A percentile compares a stretch with the other conserved stretches of the same genome.
phyloP scores from a whole-genome alignment of 306 rosid genomes.

The Chamaecrista fasciculata region DNA sequence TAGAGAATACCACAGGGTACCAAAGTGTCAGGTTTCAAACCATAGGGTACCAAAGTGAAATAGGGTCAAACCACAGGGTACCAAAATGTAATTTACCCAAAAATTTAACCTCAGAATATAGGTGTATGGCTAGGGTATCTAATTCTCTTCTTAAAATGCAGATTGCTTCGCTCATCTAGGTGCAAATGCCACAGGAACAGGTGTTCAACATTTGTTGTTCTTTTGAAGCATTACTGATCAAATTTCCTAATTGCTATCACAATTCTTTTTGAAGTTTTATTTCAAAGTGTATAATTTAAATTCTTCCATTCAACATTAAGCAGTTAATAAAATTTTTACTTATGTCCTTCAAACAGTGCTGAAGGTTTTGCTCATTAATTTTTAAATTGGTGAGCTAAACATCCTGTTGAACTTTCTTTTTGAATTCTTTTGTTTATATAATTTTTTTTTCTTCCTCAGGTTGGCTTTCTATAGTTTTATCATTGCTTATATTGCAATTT shows the following conservation, averaged over 20 bases:
- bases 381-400: neutral
- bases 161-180: slow-evolving; percentile 66
- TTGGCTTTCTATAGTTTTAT: neutral
- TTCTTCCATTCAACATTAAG: neutral
- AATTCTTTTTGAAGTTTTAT: neutral
- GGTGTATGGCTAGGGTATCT: slow-evolving; percentile 3
- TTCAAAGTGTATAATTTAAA: neutral
- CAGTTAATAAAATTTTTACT: neutral
- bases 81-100: too few relatives aligned
- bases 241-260: neutral
- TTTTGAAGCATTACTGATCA: neutral
- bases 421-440: neutral
- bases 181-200: slow-evolving; percentile 35
- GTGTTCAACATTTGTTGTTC: neutral
- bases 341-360: neutral
- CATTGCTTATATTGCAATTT: neutral
- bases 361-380: neutral
- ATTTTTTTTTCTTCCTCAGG: neutral
- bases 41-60: too few relatives aligned
- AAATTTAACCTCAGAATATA: neutral
- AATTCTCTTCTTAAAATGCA: slow-evolving; percentile 40
- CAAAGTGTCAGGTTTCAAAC: too few relatives aligned
- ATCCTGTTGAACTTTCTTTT: slow-evolving; percentile 2
- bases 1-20: too few relatives aligned
- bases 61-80: too few relatives aligned